Evolutionary conservation across 805 yeast genomes (phyloP).

Genomic region (Kodamaea kakaduensis): DNA sequence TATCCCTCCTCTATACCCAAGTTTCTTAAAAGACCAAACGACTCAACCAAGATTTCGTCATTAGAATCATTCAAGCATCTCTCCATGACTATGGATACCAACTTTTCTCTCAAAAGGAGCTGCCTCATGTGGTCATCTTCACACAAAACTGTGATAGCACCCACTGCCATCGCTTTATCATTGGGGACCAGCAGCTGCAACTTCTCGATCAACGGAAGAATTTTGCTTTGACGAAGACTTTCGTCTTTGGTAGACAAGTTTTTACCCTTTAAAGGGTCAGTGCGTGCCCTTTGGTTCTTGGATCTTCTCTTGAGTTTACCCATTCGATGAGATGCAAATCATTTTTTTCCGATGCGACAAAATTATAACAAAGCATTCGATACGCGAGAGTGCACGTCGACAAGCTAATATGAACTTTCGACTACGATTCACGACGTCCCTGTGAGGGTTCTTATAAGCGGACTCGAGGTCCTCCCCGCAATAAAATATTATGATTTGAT

Average conservation of each 20-base stretch:
- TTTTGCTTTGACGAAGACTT: constrained; percentile 47
- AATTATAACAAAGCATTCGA: neutral
- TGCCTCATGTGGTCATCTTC: constrained; percentile 66
- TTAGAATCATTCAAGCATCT: constrained; percentile 61
- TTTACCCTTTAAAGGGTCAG: constrained; percentile 13
- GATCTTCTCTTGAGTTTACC: constrained; percentile 69
- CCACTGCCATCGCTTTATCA: constrained; percentile 74
- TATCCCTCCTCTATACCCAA: constrained; percentile 84
- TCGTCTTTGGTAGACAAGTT: constrained; percentile 40
- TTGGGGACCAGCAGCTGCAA: constrained; percentile 59
- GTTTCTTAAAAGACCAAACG: constrained; percentile 78
- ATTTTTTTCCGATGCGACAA: constrained; percentile 2
- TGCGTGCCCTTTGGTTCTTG: constrained; percentile 18
- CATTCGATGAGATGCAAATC: constrained; percentile 37
- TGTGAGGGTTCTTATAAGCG: too few relatives aligned
- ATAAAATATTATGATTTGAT: too few relatives aligned
- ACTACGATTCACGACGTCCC: too few relatives aligned
- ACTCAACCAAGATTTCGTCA: constrained; percentile 74
- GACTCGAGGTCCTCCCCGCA: too few relatives aligned
- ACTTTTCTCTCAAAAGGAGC: constrained; percentile 63
- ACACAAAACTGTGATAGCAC: constrained; percentile 65
- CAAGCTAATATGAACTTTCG: too few relatives aligned
- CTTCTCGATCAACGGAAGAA: constrained; percentile 65
- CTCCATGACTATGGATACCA: constrained; percentile 60
- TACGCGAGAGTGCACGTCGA: neutral